Percentiles rank a stretch among this genome's conserved stretches.
Conservation (phyloP, 306 rosid genomes). For the Medicago ruthenica region DNA sequence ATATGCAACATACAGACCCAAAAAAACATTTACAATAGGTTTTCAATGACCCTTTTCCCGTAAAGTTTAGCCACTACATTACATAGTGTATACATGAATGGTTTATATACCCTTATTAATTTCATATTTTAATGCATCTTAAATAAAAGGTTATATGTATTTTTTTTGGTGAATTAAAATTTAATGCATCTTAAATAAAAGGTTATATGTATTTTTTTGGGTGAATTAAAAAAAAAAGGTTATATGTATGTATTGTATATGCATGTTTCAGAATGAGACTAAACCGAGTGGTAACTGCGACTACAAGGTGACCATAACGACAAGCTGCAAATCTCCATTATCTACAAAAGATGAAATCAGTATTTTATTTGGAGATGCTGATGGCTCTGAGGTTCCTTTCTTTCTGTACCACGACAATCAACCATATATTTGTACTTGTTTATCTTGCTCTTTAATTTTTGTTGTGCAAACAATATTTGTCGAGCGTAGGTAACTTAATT, state of each 20-base stretch:
- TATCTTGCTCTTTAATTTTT: too few relatives aligned
- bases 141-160: not conserved
- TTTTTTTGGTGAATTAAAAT: too few relatives aligned
- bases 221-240: not conserved
- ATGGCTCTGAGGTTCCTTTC: not conserved
- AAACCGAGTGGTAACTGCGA: not conserved
- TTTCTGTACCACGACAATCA: not conserved
- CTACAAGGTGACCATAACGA: not conserved
- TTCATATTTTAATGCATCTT: not conserved
- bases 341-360: not conserved
- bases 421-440: too few relatives aligned
- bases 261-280: conserved; percentile 16
- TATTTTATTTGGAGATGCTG: not conserved
- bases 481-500: too few relatives aligned
- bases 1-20: too few relatives aligned
- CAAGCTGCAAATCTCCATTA: not conserved
- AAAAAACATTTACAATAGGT: too few relatives aligned
- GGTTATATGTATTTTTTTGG: too few relatives aligned
- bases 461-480: too few relatives aligned
- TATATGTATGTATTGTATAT: not conserved
- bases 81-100: too few relatives aligned
- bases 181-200: not conserved
- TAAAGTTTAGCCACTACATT: not conserved
- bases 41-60: too few relatives aligned
- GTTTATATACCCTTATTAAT: not conserved